A percentile compares a stretch with the other conserved stretches of the same genome.
phyloP scores from a whole-genome alignment of 202 grass and related monocot genomes.

The Hordeum pubiflorum region DNA sequence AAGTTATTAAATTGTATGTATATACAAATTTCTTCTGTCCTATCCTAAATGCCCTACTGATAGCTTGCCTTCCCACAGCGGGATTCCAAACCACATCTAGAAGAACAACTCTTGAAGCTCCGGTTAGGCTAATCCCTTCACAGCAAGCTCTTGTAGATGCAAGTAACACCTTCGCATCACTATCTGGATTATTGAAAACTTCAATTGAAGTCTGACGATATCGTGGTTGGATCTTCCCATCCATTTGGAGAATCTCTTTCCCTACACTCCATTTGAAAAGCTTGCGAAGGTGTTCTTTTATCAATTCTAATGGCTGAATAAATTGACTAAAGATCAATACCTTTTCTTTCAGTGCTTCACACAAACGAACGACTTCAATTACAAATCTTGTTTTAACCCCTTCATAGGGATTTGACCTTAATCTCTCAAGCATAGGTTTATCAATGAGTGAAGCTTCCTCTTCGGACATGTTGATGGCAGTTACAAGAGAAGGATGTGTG shows the following conservation, averaged over 20 bases:
- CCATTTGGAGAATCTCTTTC: constrained; percentile 81
- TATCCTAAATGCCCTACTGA: constrained; percentile 74
- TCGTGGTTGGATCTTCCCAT: constrained; percentile 65
- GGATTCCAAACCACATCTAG: constrained; percentile 96
- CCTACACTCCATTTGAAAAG: constrained; percentile 76
- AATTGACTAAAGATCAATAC: constrained; percentile 91
- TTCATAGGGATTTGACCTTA: constrained; percentile 57
- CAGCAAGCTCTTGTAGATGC: constrained; percentile 92
- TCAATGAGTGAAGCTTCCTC: constrained; percentile 59
- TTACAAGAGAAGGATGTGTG: constrained; percentile 77
- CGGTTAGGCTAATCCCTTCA: constrained; percentile 94
- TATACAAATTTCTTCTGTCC: constrained; percentile 89
- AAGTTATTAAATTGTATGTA: constrained; percentile 87
- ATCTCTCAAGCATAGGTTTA: constrained; percentile 44
- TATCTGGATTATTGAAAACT: constrained; percentile 70
- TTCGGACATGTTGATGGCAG: constrained; percentile 58
- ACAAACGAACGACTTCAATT: constrained; percentile 78
- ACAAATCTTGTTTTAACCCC: constrained; percentile 94
- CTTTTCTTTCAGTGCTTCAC: constrained; percentile 68
- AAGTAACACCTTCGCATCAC: constrained; percentile 72
- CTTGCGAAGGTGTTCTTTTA: constrained; percentile 61
- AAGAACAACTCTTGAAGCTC: constrained; percentile 91
- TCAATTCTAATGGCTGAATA: constrained; percentile 71
- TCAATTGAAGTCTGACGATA: constrained; percentile 73
- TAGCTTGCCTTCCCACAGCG: constrained; percentile 77